Percentiles rank a stretch among this genome's conserved stretches.
Evolutionary conservation across 768 basidiomycete genomes (phyloP).

Genomic region (Kwoniella europaea): DNA sequence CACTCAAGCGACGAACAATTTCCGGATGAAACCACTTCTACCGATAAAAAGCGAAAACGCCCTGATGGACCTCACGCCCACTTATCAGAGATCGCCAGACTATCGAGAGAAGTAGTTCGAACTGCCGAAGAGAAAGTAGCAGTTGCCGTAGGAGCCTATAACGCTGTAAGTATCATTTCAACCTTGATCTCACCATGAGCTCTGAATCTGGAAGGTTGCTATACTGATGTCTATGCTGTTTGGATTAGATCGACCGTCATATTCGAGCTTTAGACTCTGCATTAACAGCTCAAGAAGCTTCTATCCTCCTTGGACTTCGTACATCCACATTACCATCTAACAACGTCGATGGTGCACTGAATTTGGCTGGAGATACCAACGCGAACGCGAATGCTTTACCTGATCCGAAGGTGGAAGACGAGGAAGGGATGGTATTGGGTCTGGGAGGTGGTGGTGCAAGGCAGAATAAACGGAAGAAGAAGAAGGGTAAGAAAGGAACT

Average conservation of each 20-base stretch:
- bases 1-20: too few species aligned
- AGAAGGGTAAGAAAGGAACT: slow-evolving; percentile 31
- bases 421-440: slow-evolving; percentile 19
- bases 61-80: slow-evolving; percentile 18
- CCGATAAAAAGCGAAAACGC: background rate
- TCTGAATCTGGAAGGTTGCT: background rate
- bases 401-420: slow-evolving; percentile 9
- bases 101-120: slow-evolving; percentile 51
- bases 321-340: slow-evolving; percentile 48
- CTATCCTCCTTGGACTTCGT: slow-evolving; percentile 51
- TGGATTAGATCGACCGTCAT: slow-evolving; percentile 55
- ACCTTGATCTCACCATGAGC: background rate
- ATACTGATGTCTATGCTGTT: too few species aligned
- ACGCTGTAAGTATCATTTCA: slow-evolving; percentile 43
- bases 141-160: slow-evolving; percentile 56
- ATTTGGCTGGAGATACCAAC: slow-evolving; percentile 18
- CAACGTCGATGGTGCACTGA: slow-evolving; percentile 33
- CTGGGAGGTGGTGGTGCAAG: slow-evolving; percentile 8
- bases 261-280: slow-evolving; percentile 57
- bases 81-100: slow-evolving; percentile 51
- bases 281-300: slow-evolving; percentile 52
- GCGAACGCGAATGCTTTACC: background rate
- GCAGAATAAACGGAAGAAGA: slow-evolving; percentile 11
- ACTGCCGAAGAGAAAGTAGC: slow-evolving; percentile 58
- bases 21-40: background rate